These are phyloP conservation scores for Aspergillus campestris DNA, from an alignment of 495 filamentous ascomycete genomes.

Conservation along the genomic window DNA sequence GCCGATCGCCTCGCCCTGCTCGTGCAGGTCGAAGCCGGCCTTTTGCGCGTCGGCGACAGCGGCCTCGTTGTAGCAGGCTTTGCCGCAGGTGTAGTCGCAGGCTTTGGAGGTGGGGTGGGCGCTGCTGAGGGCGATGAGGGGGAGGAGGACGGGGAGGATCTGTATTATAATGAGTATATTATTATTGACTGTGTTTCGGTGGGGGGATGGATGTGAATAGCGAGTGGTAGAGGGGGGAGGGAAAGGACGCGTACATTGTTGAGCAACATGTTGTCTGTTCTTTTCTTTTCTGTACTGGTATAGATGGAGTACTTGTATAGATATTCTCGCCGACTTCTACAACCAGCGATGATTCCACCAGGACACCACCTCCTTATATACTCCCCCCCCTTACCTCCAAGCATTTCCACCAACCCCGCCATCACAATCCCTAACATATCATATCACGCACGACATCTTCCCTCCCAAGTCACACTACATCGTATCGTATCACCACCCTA, in stretches of 20 bases:
- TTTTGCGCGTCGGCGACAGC: constrained; percentile 41
- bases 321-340: too few relatives aligned
- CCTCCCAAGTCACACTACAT: too few relatives aligned
- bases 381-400: too few relatives aligned
- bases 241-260: constrained; percentile 15
- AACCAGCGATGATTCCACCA: too few relatives aligned
- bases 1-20: constrained; percentile 38
- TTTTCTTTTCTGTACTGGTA: too few relatives aligned
- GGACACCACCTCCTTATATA: too few relatives aligned
- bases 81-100: constrained; percentile 44
- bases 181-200: neutral
- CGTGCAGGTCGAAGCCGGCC: constrained; percentile 41
- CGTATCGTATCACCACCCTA: too few relatives aligned
- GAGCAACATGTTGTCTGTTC: constrained; percentile 19
- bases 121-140: constrained; percentile 28
- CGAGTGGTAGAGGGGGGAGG: neutral
- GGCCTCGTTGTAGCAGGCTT: constrained; percentile 37
- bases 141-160: constrained; percentile 15
- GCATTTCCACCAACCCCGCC: too few relatives aligned
- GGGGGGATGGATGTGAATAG: neutral
- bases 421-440: too few relatives aligned
- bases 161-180: neutral
- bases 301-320: too few relatives aligned
- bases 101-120: constrained; percentile 33
- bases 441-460: too few relatives aligned